Conservation (phyloP, 352 stramenopile species). For the Phytophthora constricta region DNA sequence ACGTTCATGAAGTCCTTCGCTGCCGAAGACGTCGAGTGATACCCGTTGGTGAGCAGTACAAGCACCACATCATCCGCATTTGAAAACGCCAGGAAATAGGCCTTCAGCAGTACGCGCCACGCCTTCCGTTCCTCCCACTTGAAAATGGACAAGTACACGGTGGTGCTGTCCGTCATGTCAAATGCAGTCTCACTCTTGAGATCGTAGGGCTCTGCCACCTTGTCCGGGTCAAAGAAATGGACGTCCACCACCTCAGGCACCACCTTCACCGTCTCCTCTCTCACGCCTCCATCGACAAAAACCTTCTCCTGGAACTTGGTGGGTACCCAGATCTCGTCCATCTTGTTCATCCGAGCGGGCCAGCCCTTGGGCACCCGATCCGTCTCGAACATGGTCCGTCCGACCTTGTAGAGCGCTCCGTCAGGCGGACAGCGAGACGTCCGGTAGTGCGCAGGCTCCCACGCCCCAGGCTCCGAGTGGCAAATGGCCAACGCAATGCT, state of each 20-base stretch:
- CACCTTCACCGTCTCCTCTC: slow-evolving; percentile 63
- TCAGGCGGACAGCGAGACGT: slow-evolving; percentile 71
- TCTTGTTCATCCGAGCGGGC: slow-evolving; percentile 85
- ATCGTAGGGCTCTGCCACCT: slow-evolving; percentile 56
- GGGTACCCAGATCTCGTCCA: slow-evolving; percentile 95
- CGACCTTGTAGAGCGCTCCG: slow-evolving; percentile 68
- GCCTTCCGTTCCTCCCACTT: slow-evolving; percentile 95
- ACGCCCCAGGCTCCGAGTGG: slow-evolving; percentile 93
- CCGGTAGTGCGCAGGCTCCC: slow-evolving; percentile 80
- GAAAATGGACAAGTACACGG: slow-evolving; percentile 93
- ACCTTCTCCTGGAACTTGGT: slow-evolving; percentile 85
- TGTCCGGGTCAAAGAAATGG: slow-evolving; percentile 84
- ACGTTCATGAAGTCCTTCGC: slow-evolving; percentile 55
- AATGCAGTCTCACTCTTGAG: slow-evolving; percentile 42
- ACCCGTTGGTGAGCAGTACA: slow-evolving; percentile 89
- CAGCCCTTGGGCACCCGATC: slow-evolving; percentile 92
- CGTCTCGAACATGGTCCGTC: slow-evolving; percentile 96
- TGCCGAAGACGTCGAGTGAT: slow-evolving; percentile 67
- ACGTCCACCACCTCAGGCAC: slow-evolving; percentile 91
- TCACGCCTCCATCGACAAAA: slow-evolving; percentile 71
- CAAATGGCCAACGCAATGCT: slow-evolving; percentile 82
- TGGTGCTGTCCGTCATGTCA: slow-evolving; percentile 52
- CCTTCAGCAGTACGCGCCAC: slow-evolving; percentile 87
- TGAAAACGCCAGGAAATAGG: slow-evolving; percentile 84
- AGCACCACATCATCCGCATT: slow-evolving; percentile 72